These are phyloP conservation scores for Trichosporon coremiiforme DNA, from an alignment of 1,284 basidiomycete species.

Conservation along the genomic window DNA sequence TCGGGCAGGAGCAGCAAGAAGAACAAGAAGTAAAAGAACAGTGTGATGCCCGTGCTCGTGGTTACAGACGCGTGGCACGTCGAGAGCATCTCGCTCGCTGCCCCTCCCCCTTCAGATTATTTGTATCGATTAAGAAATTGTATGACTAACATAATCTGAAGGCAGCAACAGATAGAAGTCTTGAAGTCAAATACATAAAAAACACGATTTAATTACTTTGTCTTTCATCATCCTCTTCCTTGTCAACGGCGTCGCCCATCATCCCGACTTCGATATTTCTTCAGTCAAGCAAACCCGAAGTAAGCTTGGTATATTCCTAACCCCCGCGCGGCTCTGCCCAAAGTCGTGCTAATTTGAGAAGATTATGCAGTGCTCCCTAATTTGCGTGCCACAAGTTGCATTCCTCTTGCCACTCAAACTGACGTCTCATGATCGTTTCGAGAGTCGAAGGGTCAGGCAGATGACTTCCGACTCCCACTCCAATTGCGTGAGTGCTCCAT, in stretches of 20 bases:
- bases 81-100: conserved; percentile 9
- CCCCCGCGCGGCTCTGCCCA: neutral
- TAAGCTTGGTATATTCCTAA: conserved; percentile 6
- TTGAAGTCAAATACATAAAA: conserved; percentile 12
- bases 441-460: neutral
- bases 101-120: conserved; percentile 14
- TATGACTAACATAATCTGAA: conserved; percentile 20
- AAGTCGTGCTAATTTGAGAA: neutral
- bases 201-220: conserved; percentile 11
- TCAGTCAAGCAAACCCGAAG: conserved; percentile 1
- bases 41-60: conserved; percentile 7
- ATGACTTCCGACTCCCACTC: neutral
- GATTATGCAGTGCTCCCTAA: conserved; percentile 11
- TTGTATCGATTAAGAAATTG: conserved; percentile 18
- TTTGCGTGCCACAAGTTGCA: neutral
- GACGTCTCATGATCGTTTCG: neutral
- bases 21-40: neutral
- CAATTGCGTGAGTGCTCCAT: neutral
- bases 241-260: conserved; percentile 5
- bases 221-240: neutral
- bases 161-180: conserved; percentile 9
- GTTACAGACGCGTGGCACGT: neutral
- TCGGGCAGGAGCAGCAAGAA: conserved; percentile 18
- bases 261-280: conserved; percentile 18
- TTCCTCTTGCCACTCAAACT: neutral